These are phyloP conservation scores for Aspergillus tamarii DNA, from an alignment of 2,329 filamentous ascomycete genomes.

Conservation along the genomic window DNA sequence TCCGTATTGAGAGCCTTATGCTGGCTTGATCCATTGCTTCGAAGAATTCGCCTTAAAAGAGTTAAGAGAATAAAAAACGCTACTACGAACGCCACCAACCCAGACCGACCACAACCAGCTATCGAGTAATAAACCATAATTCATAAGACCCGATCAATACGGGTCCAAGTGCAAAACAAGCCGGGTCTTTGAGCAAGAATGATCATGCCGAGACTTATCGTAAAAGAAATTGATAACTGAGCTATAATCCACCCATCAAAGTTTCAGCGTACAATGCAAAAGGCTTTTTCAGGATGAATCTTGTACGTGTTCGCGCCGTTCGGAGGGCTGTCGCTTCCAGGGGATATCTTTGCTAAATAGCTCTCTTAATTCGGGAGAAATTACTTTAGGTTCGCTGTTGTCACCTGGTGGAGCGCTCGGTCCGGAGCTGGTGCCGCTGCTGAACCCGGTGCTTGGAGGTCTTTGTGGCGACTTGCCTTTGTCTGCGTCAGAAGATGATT, in stretches of 20 bases:
- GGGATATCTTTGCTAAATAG: constrained; percentile 64
- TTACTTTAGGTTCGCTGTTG: constrained; percentile 50
- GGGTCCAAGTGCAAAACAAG: no score
- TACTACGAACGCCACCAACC: not conserved
- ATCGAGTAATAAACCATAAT: not conserved
- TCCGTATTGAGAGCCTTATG: not conserved
- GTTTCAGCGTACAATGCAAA: not conserved
- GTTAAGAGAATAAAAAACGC: not conserved
- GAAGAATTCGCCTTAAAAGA: not conserved
- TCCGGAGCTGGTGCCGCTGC: constrained; percentile 26
- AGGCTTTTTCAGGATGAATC: not conserved
- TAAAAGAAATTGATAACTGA: not conserved
- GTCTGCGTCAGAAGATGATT: constrained; percentile 19
- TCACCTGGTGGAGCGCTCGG: not conserved
- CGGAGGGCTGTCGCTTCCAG: constrained; percentile 37
- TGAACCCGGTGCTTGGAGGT: constrained; percentile 24
- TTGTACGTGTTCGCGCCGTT: not conserved
- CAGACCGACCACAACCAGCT: not conserved
- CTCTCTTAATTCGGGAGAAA: constrained; percentile 65
- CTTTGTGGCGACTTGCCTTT: constrained; percentile 38
- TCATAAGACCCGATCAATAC: not conserved
- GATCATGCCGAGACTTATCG: not conserved
- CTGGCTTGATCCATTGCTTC: not conserved
- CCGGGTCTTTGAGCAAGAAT: not conserved
- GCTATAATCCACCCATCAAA: not conserved